Conservation (phyloP, 192 early-diverging fungal genomes). For the Coemansia sp. region DNA sequence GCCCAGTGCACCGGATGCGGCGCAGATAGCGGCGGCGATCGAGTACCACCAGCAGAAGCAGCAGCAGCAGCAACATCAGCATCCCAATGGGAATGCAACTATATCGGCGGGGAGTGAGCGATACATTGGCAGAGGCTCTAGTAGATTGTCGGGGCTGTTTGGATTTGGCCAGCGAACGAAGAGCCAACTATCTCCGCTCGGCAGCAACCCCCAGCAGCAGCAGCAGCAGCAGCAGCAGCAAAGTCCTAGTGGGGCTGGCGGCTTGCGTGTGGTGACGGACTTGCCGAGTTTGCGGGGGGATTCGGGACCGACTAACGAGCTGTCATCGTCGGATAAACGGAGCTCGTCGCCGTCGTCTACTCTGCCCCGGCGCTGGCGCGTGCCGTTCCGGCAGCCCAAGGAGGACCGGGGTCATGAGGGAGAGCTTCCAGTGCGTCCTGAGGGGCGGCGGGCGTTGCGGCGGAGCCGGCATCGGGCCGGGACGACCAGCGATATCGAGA, state of each 20-base stretch:
- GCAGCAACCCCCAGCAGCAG: conserved; percentile 3
- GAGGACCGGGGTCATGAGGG: conserved; percentile 2
- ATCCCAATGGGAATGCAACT: too few relatives aligned
- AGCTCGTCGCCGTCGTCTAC: conserved; percentile 40
- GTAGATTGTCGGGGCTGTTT: conserved; percentile 43
- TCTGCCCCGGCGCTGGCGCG: conserved; percentile 28
- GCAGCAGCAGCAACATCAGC: conserved; percentile 11
- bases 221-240: conserved; percentile 4
- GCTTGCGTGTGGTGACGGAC: conserved; percentile 30
- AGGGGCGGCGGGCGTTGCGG: conserved; percentile 5
- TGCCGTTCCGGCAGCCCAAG: conserved; percentile 29
- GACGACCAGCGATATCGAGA: conserved; percentile 48
- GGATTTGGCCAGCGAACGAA: conserved; percentile 31
- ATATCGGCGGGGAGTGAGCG: too few relatives aligned
- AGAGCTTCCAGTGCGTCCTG: too few relatives aligned
- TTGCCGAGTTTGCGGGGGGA: conserved; percentile 16
- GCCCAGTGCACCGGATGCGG: conserved; percentile 3
- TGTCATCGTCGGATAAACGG: conserved; percentile 15
- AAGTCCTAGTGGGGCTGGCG: not conserved
- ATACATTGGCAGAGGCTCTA: too few relatives aligned
- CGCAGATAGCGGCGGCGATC: conserved; percentile 38
- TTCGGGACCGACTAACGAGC: not conserved
- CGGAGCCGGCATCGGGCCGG: conserved; percentile 41
- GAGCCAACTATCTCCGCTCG: not conserved
- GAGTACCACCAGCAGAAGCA: conserved; percentile 43